A percentile compares a stretch with the other conserved stretches of the same genome.
phyloP scores from a whole-genome alignment of 2,329 filamentous ascomycete genomes.

The Leptographium lundbergii region DNA sequence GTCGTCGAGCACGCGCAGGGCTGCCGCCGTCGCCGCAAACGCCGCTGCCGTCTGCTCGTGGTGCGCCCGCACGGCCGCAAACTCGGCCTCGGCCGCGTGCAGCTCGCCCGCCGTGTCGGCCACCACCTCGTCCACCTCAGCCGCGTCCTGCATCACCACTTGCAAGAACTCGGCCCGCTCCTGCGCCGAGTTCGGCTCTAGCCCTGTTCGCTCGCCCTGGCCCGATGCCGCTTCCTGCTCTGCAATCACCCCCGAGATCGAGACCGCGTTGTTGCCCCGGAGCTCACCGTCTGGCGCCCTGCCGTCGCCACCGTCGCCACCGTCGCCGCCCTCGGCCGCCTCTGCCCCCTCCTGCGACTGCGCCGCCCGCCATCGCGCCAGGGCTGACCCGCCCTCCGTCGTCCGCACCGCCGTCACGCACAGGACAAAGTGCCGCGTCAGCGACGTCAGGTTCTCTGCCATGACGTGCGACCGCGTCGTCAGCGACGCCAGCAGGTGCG shows the following conservation, averaged over 20 bases:
- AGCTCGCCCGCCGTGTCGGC: conserved; percentile 62
- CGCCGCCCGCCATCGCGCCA: conserved; percentile 55
- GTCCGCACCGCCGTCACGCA: conserved; percentile 85
- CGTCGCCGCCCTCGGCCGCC: conserved; percentile 31
- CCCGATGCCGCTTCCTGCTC: conserved; percentile 34
- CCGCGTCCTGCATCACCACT: conserved; percentile 62
- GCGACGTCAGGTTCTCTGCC: conserved; percentile 65
- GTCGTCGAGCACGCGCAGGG: conserved; percentile 54
- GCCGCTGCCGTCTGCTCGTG: conserved; percentile 42
- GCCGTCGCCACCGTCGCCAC: conserved; percentile 26
- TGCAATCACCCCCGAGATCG: conserved; percentile 54
- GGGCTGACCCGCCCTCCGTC: conserved; percentile 66
- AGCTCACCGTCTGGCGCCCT: too few species aligned
- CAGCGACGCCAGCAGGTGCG: conserved; percentile 46
- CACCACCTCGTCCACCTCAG: conserved; percentile 53
- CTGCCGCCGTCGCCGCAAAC: conserved; percentile 45
- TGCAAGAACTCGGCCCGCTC: conserved; percentile 74
- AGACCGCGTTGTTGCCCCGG: conserved; percentile 30
- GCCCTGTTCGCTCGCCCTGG: conserved; percentile 20
- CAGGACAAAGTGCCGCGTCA: conserved; percentile 83
- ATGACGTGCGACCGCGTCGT: conserved; percentile 68
- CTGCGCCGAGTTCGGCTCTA: conserved; percentile 60
- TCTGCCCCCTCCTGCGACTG: background rate
- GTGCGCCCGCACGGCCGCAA: conserved; percentile 49
- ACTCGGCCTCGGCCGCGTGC: conserved; percentile 62